phyloP scores from a whole-genome alignment of 2,329 filamentous ascomycete genomes.

The Trichoderma endophyticum region DNA sequence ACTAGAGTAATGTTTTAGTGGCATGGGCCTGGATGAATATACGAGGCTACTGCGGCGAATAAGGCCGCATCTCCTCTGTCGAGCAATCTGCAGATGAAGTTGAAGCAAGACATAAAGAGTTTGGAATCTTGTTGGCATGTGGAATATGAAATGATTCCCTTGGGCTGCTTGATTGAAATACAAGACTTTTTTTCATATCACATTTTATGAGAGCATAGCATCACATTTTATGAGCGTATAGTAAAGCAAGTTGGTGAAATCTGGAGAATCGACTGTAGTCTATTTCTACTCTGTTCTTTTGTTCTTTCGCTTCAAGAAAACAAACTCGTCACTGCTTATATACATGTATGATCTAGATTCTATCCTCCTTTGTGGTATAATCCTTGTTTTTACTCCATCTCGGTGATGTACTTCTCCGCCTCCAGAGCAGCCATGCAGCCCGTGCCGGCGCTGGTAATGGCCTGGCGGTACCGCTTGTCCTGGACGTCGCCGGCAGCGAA shows the following conservation, averaged over 20 bases:
- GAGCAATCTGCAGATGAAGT: conserved; percentile 2
- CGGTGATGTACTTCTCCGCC: conserved; percentile 87
- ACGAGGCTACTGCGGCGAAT: background rate
- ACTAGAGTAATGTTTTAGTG: conserved; percentile 10
- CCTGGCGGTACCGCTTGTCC: conserved; percentile 97
- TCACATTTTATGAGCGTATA: too few relatives aligned
- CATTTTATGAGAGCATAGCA: background rate
- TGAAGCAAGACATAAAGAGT: background rate
- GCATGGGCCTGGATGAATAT: conserved; percentile 2
- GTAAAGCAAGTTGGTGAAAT: background rate
- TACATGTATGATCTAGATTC: conserved; percentile 1
- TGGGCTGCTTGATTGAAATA: background rate
- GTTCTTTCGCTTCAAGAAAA: background rate
- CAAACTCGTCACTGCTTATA: background rate
- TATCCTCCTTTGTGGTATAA: background rate
- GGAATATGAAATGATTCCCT: background rate
- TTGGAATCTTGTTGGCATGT: background rate
- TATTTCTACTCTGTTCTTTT: background rate
- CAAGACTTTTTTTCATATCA: background rate
- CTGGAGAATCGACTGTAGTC: background rate
- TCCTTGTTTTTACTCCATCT: conserved; percentile 51
- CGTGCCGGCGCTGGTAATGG: conserved; percentile 92
- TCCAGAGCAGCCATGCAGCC: conserved; percentile 95
- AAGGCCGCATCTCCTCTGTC: conserved; percentile 1
- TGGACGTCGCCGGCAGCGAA: conserved; percentile 98